Evolutionary conservation across 2,329 filamentous ascomycete species (phyloP).

Genomic region (Neofusicoccum sp.): DNA sequence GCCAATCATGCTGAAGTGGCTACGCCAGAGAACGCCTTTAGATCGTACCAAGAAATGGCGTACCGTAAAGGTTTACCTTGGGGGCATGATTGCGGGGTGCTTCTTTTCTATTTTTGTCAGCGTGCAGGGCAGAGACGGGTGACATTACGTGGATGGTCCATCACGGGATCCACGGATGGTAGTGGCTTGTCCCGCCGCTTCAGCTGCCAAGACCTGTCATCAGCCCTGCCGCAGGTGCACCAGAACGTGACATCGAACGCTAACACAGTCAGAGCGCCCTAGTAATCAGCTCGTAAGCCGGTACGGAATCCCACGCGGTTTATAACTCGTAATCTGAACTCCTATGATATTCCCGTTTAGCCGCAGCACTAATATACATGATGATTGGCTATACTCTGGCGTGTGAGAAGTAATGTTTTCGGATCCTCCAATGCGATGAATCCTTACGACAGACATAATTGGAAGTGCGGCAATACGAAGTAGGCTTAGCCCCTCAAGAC

Average conservation of each 20-base stretch:
- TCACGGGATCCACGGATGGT: background rate
- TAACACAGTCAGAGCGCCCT: background rate
- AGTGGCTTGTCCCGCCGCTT: background rate
- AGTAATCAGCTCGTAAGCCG: background rate
- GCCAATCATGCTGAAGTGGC: background rate
- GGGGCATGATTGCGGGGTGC: background rate
- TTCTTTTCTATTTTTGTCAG: background rate
- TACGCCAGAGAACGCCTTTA: background rate
- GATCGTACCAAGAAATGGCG: background rate
- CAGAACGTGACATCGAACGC: background rate
- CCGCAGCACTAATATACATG: constrained; percentile 2
- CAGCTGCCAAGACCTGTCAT: constrained; percentile 11
- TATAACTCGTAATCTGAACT: background rate
- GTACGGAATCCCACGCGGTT: too few relatives aligned
- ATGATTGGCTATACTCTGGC: background rate
- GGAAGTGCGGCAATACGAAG: background rate
- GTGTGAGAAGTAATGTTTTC: background rate
- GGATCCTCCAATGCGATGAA: background rate
- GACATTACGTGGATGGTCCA: background rate
- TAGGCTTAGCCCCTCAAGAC: constrained; percentile 10
- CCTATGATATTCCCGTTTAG: background rate
- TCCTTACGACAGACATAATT: background rate
- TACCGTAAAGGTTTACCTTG: background rate
- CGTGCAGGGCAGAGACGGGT: background rate
- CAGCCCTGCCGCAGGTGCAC: background rate